These are phyloP conservation scores for Tolypocladium nubicola DNA, from an alignment of 2,329 filamentous ascomycete genomes.

Conservation along the genomic window DNA sequence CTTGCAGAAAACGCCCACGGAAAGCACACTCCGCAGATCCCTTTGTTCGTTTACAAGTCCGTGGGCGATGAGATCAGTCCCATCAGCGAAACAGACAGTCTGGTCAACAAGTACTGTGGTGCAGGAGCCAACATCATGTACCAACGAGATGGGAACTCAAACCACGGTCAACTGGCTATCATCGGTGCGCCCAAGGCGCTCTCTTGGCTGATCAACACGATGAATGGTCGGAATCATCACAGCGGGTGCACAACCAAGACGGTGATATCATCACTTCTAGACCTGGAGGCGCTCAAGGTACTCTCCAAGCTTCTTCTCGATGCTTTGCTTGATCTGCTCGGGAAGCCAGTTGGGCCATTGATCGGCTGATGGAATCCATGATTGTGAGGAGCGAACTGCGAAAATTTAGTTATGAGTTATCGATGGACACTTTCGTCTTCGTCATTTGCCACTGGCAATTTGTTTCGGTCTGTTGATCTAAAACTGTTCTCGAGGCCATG, in stretches of 20 bases:
- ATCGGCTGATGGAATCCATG: not conserved
- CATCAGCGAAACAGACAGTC: conserved; percentile 29
- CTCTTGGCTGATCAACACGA: not conserved
- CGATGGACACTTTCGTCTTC: too few species aligned
- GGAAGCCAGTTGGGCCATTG: not conserved
- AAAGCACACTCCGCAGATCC: conserved; percentile 32
- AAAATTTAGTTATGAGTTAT: too few species aligned
- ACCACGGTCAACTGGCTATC: not conserved
- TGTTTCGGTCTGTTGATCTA: too few species aligned
- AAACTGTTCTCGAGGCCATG: too few species aligned
- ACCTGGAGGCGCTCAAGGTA: not conserved
- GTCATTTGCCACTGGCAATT: too few species aligned
- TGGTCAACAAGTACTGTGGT: conserved; percentile 30
- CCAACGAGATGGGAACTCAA: not conserved
- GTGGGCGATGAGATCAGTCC: conserved; percentile 23
- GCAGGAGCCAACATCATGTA: conserved; percentile 30
- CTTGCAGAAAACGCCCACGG: conserved; percentile 14
- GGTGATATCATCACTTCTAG: not conserved
- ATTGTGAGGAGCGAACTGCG: too few species aligned
- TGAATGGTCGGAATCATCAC: not conserved
- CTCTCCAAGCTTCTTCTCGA: not conserved
- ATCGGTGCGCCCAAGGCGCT: not conserved
- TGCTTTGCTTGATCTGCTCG: not conserved
- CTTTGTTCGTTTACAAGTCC: conserved; percentile 39
- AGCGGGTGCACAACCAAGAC: not conserved